phyloP scores from a whole-genome alignment of 495 filamentous ascomycete genomes.

The Mycothermus thermophilus region DNA sequence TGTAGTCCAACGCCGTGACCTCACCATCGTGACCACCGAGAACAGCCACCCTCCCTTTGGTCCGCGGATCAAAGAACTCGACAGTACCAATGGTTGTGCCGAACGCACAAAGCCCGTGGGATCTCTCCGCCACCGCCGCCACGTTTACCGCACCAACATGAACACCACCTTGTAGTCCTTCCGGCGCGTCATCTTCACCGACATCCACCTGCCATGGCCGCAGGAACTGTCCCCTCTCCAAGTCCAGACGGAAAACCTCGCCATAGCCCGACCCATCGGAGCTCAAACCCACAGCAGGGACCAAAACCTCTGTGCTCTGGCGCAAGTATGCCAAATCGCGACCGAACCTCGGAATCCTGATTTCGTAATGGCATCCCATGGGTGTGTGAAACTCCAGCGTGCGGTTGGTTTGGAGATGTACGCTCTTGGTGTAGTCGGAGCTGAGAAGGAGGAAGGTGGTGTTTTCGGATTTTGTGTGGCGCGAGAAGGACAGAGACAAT shows the following conservation, averaged over 20 bases:
- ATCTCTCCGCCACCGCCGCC: constrained; percentile 76
- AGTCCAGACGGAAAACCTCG: constrained; percentile 83
- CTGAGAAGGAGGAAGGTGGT: constrained; percentile 87
- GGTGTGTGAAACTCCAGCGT: constrained; percentile 91
- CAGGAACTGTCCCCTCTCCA: constrained; percentile 75
- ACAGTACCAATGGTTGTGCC: constrained; percentile 93
- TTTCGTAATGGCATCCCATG: constrained; percentile 72
- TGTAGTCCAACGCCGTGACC: constrained; percentile 79
- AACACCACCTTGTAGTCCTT: constrained; percentile 70
- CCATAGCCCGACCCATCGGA: constrained; percentile 55
- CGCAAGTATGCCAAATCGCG: constrained; percentile 77
- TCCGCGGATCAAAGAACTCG: constrained; percentile 88
- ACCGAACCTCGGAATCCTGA: constrained; percentile 81
- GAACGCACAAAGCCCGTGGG: constrained; percentile 84
- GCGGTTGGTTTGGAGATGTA: constrained; percentile 86
- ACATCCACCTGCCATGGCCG: constrained; percentile 66
- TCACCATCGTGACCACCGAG: constrained; percentile 52
- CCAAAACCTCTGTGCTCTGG: constrained; percentile 70
- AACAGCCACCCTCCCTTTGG: constrained; percentile 65
- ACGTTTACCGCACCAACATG: constrained; percentile 74
- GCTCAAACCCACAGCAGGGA: constrained; percentile 81
- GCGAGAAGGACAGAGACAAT: constrained; percentile 78
- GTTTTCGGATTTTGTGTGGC: constrained; percentile 89
- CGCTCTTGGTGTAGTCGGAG: constrained; percentile 83
- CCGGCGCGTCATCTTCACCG: constrained; percentile 59